phyloP scores from a whole-genome alignment of 2,329 filamentous ascomycete genomes.

The Pseudogymnoascus sp. region DNA sequence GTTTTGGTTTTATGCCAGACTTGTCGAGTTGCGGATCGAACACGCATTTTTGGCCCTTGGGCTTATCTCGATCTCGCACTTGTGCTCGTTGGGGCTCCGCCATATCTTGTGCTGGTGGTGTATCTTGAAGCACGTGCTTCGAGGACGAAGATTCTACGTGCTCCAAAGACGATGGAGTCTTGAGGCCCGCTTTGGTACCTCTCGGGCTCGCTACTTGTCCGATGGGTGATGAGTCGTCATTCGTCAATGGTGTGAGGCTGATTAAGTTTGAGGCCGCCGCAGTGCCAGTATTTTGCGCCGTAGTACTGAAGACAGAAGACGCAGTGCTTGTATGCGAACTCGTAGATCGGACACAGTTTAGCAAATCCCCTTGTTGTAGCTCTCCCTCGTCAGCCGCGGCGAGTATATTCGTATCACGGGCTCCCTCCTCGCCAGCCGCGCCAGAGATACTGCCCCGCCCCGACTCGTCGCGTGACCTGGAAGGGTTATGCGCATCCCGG shows the following conservation, averaged over 20 bases:
- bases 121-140: slow-evolving; percentile 4
- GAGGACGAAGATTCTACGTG: slow-evolving; percentile 10
- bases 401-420: slow-evolving; percentile 18
- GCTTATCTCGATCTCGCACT: slow-evolving; percentile 48
- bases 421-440: slow-evolving; percentile 12
- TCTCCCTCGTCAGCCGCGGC: slow-evolving; percentile 45
- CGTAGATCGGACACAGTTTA: slow-evolving; percentile 63
- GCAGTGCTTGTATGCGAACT: slow-evolving; percentile 63
- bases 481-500: slow-evolving; percentile 27
- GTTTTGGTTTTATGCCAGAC: slow-evolving; percentile 44
- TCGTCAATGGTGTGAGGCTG: slow-evolving; percentile 58
- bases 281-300: slow-evolving; percentile 20
- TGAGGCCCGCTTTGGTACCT: slow-evolving; percentile 26
- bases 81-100: slow-evolving; percentile 28
- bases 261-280: slow-evolving; percentile 27
- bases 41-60: slow-evolving; percentile 50
- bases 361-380: slow-evolving; percentile 53
- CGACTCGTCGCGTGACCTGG: slow-evolving; percentile 22
- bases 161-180: slow-evolving; percentile 29
- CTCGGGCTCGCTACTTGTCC: slow-evolving; percentile 48
- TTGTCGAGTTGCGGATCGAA: slow-evolving; percentile 44
- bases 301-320: slow-evolving; percentile 60
- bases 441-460: slow-evolving; percentile 26
- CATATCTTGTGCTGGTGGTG: slow-evolving; percentile 4
- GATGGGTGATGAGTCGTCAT: slow-evolving; percentile 55